Conservation (phyloP, 2,329 filamentous ascomycete species). For the Fusarium hainanense region DNA sequence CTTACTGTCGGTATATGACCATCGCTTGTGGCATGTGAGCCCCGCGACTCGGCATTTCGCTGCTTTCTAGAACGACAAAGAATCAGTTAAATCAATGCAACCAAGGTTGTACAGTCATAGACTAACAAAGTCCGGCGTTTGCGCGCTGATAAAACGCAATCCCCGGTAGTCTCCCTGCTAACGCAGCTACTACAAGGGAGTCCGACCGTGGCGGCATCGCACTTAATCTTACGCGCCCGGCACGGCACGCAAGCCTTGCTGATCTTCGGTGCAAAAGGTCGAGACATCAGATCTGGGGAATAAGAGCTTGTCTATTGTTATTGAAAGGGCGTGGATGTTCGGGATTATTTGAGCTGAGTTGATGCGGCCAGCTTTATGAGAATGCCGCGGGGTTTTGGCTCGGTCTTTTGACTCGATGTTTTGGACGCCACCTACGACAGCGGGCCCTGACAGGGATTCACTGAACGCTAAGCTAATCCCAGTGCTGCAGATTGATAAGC, state of each 20-base stretch:
- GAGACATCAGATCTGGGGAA: not conserved
- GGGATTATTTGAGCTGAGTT: not conserved
- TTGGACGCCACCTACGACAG: not conserved
- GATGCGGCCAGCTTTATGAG: not conserved
- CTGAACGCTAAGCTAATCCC: not conserved
- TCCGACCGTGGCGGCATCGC: constrained; percentile 25
- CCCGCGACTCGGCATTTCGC: not conserved
- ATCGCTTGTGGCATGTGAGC: too few species aligned
- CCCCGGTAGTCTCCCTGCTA: constrained; percentile 2
- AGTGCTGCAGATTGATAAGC: not conserved
- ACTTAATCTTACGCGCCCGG: constrained; percentile 35
- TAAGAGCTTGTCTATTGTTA: too few species aligned
- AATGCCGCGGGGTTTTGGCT: constrained; percentile 10
- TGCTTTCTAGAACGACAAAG: not conserved
- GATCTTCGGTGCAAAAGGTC: not conserved
- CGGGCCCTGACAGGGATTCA: not conserved
- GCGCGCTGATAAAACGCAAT: constrained; percentile 22
- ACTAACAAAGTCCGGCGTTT: constrained; percentile 28
- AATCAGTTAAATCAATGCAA: not conserved
- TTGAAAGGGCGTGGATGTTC: not conserved
- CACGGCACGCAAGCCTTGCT: constrained; percentile 38
- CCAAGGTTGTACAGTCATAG: too few species aligned
- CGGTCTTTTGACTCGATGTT: not conserved
- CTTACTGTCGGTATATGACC: not conserved
- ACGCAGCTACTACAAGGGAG: constrained; percentile 32